Conservation (phyloP, 1,284 basidiomycete species). For the Phenoliferia sp. region DNA sequence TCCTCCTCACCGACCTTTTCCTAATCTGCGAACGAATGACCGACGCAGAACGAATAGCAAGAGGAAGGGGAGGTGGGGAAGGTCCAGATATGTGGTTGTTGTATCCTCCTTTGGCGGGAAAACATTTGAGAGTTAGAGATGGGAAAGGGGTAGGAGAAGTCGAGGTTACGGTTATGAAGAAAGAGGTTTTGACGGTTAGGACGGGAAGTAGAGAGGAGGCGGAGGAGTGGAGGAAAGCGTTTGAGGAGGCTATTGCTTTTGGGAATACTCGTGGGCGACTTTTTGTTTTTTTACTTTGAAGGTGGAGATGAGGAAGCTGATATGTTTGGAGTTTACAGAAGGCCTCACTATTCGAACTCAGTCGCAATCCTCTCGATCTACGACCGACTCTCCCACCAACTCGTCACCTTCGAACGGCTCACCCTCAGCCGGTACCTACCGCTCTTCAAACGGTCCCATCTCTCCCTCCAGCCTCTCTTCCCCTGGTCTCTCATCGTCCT, state of each 20-base stretch:
- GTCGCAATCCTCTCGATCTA: not conserved
- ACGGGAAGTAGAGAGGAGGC: slow-evolving; percentile 47
- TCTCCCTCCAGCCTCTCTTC: not conserved
- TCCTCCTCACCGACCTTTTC: slow-evolving; percentile 88
- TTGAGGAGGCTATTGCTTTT: slow-evolving; percentile 79
- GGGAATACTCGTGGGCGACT: slow-evolving; percentile 60
- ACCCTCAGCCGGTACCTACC: not conserved
- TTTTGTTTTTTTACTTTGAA: not conserved
- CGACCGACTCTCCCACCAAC: not conserved
- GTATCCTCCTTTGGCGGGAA: slow-evolving; percentile 93
- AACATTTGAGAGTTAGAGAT: slow-evolving; percentile 57
- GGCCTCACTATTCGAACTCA: slow-evolving; percentile 2
- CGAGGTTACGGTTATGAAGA: slow-evolving; percentile 78
- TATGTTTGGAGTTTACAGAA: not conserved
- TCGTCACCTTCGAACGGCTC: not conserved
- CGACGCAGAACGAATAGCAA: slow-evolving; percentile 53
- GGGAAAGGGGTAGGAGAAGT: slow-evolving; percentile 58
- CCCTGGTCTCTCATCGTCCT: not conserved
- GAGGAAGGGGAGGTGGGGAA: slow-evolving; percentile 39
- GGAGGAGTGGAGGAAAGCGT: slow-evolving; percentile 64
- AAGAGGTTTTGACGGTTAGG: slow-evolving; percentile 68
- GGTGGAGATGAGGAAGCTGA: not conserved
- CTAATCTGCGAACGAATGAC: slow-evolving; percentile 57
- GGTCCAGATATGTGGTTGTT: slow-evolving; percentile 85
- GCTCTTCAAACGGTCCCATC: not conserved